These are phyloP conservation scores for Fistulifera solaris DNA, from an alignment of 108 stramenopile species.

Conservation along the genomic window DNA sequence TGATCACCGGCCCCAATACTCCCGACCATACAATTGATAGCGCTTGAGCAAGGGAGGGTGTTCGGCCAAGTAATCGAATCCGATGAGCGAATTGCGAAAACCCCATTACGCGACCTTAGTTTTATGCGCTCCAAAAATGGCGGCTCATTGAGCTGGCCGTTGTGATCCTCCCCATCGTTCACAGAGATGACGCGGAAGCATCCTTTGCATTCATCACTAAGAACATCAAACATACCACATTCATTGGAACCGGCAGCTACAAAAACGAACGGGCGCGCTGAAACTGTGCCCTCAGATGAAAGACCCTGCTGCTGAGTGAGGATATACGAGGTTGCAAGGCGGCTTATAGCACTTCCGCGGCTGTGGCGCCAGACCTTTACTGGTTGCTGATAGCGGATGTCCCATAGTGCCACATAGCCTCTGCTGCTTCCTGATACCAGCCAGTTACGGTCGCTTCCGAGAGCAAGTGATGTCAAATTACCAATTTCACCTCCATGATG, in stretches of 20 bases:
- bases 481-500: constrained; percentile 78
- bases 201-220: constrained; percentile 69
- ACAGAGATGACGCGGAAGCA: constrained; percentile 51
- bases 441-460: constrained; percentile 86
- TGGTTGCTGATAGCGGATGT: constrained; percentile 68
- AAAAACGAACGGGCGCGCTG: constrained; percentile 70
- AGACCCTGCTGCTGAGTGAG: constrained; percentile 43
- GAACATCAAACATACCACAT: constrained; percentile 84
- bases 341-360: constrained; percentile 58
- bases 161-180: constrained; percentile 7
- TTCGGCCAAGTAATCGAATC: too few relatives aligned
- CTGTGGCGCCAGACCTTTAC: constrained; percentile 89
- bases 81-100: too few relatives aligned
- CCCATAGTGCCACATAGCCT: constrained; percentile 59
- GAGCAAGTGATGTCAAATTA: constrained; percentile 72
- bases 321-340: constrained; percentile 78
- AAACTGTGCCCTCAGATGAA: constrained; percentile 13
- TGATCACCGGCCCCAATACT: constrained; percentile 54
- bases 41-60: neutral
- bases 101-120: too few relatives aligned
- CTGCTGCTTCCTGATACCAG: constrained; percentile 73
- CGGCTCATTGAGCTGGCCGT: neutral
- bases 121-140: too few relatives aligned
- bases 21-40: constrained; percentile 71
- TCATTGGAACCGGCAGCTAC: constrained; percentile 84